Evolutionary conservation across 148 eudicot species (phyloP).

Genomic region (Chenopodium quinoa): DNA sequence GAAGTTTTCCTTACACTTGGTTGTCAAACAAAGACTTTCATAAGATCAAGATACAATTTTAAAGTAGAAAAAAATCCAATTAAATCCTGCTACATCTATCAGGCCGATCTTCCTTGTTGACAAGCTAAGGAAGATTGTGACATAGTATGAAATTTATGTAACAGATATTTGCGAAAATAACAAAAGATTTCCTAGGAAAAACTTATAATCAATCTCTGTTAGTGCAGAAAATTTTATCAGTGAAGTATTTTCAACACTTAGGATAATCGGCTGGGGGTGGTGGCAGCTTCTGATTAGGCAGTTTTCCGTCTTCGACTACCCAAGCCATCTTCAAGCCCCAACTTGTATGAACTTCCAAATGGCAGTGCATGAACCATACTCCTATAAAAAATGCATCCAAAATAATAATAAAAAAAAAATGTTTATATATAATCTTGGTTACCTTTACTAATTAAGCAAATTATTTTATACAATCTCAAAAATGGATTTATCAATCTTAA

Average conservation of each 20-base stretch:
- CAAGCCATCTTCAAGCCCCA: slow-evolving; percentile 87
- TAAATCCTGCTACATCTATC: neutral
- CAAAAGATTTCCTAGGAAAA: neutral
- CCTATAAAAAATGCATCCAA: slow-evolving; percentile 24
- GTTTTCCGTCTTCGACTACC: slow-evolving; percentile 56
- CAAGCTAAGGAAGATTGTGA: neutral
- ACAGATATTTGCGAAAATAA: neutral
- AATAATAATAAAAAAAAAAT: too few species aligned
- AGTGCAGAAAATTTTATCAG: neutral
- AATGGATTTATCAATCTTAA: neutral
- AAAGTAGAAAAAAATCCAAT: neutral
- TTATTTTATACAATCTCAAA: neutral
- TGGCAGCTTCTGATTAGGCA: slow-evolving; percentile 47
- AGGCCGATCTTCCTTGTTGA: neutral
- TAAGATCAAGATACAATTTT: too few species aligned
- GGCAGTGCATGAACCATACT: slow-evolving; percentile 77
- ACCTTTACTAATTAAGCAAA: neutral
- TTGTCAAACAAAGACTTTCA: neutral
- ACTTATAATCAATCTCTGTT: neutral
- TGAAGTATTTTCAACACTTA: slow-evolving; percentile 29
- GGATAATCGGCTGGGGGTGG: slow-evolving; percentile 77
- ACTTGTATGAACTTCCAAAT: slow-evolving; percentile 67
- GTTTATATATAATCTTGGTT: neutral
- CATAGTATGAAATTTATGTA: neutral
- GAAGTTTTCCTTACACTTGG: neutral